phyloP scores from a whole-genome alignment of 2,329 filamentous ascomycete genomes.

The Colletotrichum simmondsii region DNA sequence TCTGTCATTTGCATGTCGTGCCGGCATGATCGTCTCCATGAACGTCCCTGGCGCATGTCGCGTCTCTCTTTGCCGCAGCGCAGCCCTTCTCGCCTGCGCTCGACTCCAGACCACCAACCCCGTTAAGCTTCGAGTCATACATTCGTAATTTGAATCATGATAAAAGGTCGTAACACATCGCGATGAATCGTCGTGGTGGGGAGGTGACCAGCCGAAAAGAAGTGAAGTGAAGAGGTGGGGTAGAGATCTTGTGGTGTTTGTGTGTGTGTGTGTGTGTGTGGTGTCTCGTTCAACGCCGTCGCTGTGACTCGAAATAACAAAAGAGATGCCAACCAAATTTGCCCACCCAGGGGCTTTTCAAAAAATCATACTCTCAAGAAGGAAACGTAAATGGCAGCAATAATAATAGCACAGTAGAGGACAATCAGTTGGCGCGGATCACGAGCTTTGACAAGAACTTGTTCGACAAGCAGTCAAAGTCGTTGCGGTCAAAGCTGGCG shows the following conservation, averaged over 20 bases:
- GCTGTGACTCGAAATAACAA: slow-evolving; percentile 36
- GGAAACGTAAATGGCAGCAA: slow-evolving; percentile 25
- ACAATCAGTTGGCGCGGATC: slow-evolving; percentile 85
- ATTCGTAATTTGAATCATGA: slow-evolving; percentile 37
- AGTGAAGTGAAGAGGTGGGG: slow-evolving; percentile 22
- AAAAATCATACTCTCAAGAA: slow-evolving; percentile 21
- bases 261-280: slow-evolving; percentile 32
- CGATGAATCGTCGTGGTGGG: slow-evolving; percentile 30
- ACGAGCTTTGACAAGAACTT: slow-evolving; percentile 97
- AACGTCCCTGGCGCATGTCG: slow-evolving; percentile 27
- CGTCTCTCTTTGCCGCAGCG: slow-evolving; percentile 31
- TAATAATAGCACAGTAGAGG: slow-evolving; percentile 32
- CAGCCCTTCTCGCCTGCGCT: slow-evolving; percentile 21
- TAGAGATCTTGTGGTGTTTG: slow-evolving; percentile 14
- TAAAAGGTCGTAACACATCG: slow-evolving; percentile 37
- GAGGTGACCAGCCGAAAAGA: slow-evolving; percentile 36
- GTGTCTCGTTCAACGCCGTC: slow-evolving; percentile 36
- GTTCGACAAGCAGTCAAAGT: slow-evolving; percentile 96
- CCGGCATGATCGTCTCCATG: slow-evolving; percentile 33
- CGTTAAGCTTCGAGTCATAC: slow-evolving; percentile 34
- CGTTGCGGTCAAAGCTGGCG: slow-evolving; percentile 86
- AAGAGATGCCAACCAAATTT: slow-evolving; percentile 17
- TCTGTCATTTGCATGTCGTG: slow-evolving; percentile 36
- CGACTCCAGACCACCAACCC: slow-evolving; percentile 30
- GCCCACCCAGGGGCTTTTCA: slow-evolving; percentile 25